Base-by-base conservation (phyloP, 2,329 filamentous ascomycete species). In the Aspergillus sojae region DNA sequence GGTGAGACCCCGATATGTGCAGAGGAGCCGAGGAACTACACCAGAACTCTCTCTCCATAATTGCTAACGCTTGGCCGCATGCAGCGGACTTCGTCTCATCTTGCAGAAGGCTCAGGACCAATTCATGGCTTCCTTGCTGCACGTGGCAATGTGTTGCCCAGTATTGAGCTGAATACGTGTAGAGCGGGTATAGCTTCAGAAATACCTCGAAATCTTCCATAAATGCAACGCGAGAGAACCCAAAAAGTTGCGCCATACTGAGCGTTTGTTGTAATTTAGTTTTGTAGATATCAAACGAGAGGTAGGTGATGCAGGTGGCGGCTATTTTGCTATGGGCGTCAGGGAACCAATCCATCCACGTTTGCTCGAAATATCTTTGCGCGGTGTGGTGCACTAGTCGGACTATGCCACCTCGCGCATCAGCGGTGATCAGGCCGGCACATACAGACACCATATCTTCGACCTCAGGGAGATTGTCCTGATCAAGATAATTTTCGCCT, bases 391-490 rank as follows among this genome's bases (percentile, higher is more conserved):
- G 77, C 1, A 77, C 72, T 5, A 79, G 64, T 30, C 69, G 70
- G 39, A 79, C 67, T 21, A 72, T 66, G 12, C 65, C 64, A 32
- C 69, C 74, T 39, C 70, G 58, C 30, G 68, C 60, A 39, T 80
- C 77, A 10, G 75, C 55, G 2, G 70, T 71, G 7, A 78, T 69
- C 4, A 79, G 66, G 1, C 77, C 77, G 54, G 70, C 71, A 57
- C 77, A 79, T 21, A 72, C 62, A 12, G 67, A 65, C 30, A 70
- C 55, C 4, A 75, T 64, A 5, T 67, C 65, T 11, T 67, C 58
- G 2, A 78, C 36, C 0, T 76, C 65, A 0, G 75, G 64, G 0
- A 82, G 19, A 21, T 79, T 78, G 0, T 80, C 74, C 48, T 73
- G 28, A 6, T 82, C 75, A 11, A 83, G 56, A 0, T 70, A 60